Base-by-base conservation (phyloP, 2,329 filamentous ascomycete genomes). In the Ophiocordyceps unilateralis region DNA sequence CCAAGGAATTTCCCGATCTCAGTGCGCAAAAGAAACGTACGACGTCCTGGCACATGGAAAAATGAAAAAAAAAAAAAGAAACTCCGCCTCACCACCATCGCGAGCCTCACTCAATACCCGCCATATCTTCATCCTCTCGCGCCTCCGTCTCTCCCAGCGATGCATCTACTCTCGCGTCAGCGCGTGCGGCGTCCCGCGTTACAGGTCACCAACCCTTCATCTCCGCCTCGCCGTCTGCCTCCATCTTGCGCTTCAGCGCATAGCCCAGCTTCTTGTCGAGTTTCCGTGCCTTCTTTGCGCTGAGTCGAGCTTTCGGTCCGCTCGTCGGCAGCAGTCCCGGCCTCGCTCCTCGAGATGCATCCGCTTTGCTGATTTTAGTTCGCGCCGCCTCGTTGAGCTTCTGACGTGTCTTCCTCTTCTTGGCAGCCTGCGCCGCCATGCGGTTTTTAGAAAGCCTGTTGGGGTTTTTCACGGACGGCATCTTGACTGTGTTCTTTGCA, bases 381-480 rank as follows among this genome's bases (percentile, higher is more conserved):
- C 60, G 59, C 45, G 55, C 58, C 40, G 56, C 53, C 43, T 59
- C 58, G 32, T 58, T 58, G 43, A 56, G 55, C 59, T 70, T 65
- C 52, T 64, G 64, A 45, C 58, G 56, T 40, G 58, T 53, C 48
- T 69, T 69, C 42, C 62, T 64, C 36, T 60, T 58, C 48, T 59
- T 67, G 43, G 67, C 61, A 19, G 64, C 62, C 46, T 63, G 62
- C 30, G 68, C 67, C 17, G 61, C 62, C 34, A 69, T 58, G 14
- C 70, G 67, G 63, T 73, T 74, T 53, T 67, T 68, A 43, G 69
- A 74, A 10, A 65, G 64, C 40, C 62, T 64, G 65, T 76, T 76
- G 53, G 72, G 72, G 60, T 74, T 77, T 49, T 70, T 69, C 51
- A 73, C 66, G 40, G 71, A 75, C 15, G 68, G 65, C 70, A 74